Evolutionary conservation across 2,329 filamentous ascomycete genomes (phyloP), one percentile per base, ranked within the genome.

Genomic region (Elsinoe arachidis): DNA sequence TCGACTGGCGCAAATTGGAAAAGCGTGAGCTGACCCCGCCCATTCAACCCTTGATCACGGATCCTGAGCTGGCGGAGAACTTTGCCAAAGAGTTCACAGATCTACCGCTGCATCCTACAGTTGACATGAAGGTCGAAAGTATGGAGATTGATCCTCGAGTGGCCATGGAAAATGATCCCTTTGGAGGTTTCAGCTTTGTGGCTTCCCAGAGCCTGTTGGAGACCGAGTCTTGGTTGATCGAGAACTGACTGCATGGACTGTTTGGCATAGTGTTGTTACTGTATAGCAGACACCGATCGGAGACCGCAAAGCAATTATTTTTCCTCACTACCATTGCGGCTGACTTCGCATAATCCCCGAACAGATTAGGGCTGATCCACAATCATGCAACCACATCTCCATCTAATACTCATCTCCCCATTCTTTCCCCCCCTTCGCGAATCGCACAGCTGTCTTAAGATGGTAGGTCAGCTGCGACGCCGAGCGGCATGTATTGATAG

Each of bases 1-100:
- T 99, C 67, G 86, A 99, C 74, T 99, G 93, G 93, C 86, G 84
- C 73, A 86, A 85, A 65, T 80, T 99, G 12, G 90, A 87, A 61
- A 83, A 82, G 26, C 82, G 92, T 35, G 89, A 96, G 72, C 64
- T 96, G 47, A 86, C 88, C 64, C 88, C 93, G 1, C 93, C 93
- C 0, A 97, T 99, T 65, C 83, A 87, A 68, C 93, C 93, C 14
- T 79, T 97, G 66, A 92, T 99, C 67, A 97, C 93, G 0, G 90
- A 99, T 67, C 93, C 93, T 0, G 91, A 95, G 70, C 78, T 96
- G 46, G 93, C 93, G 0, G 95, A 99, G 80, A 99, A 99, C 74
- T 99, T 99, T 73, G 82, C 88, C 0, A 77, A 79, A n/a, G 90
- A 96, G 69, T 99, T 99, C 70, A 99, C 92, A 0, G 84, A 87